Percentiles rank a stretch among this genome's conserved stretches.
Evolutionary conservation across 1,284 basidiomycete genomes (phyloP).

Genomic region (Heliocybe sulcata): DNA sequence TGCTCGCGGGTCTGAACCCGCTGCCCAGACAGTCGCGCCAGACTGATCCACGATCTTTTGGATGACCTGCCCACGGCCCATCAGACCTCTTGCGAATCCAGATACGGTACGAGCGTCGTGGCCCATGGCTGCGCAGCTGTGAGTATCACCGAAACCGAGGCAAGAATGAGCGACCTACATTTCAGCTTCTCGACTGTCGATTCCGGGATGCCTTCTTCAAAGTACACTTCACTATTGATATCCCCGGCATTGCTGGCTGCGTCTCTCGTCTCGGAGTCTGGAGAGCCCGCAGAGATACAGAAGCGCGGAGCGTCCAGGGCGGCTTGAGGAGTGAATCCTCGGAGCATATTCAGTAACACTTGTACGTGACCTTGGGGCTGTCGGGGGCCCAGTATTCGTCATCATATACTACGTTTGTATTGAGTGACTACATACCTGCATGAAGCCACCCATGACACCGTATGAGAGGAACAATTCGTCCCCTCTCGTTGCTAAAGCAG

Average conservation of each 20-base stretch:
- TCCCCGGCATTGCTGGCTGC: conserved; percentile 46
- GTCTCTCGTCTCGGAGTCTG: conserved; percentile 47
- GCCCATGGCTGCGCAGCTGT: conserved; percentile 60
- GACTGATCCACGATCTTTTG: conserved; percentile 65
- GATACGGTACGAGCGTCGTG: conserved; percentile 66
- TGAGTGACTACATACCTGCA: conserved; percentile 54
- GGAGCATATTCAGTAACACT: conserved; percentile 86
- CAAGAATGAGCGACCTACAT: conserved; percentile 39
- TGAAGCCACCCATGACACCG: conserved; percentile 94
- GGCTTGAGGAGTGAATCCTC: conserved; percentile 79
- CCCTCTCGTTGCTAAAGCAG: conserved; percentile 78
- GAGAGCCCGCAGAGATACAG: conserved; percentile 83
- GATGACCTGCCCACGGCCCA: conserved; percentile 94
- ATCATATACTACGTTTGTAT: not conserved
- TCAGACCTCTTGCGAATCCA: conserved; percentile 60
- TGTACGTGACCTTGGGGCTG: conserved; percentile 90
- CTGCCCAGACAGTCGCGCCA: conserved; percentile 76
- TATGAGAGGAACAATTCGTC: conserved; percentile 84
- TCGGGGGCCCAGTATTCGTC: not conserved
- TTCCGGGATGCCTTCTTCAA: conserved; percentile 78
- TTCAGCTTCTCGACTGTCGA: conserved; percentile 54
- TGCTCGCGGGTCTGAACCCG: conserved; percentile 80
- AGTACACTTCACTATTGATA: conserved; percentile 77
- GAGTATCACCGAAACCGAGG: too few relatives aligned
- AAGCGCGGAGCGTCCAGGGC: conserved; percentile 93